These are phyloP conservation scores for Lactarius deliciosus DNA, from an alignment of 768 basidiomycete genomes.

Conservation along the genomic window DNA sequence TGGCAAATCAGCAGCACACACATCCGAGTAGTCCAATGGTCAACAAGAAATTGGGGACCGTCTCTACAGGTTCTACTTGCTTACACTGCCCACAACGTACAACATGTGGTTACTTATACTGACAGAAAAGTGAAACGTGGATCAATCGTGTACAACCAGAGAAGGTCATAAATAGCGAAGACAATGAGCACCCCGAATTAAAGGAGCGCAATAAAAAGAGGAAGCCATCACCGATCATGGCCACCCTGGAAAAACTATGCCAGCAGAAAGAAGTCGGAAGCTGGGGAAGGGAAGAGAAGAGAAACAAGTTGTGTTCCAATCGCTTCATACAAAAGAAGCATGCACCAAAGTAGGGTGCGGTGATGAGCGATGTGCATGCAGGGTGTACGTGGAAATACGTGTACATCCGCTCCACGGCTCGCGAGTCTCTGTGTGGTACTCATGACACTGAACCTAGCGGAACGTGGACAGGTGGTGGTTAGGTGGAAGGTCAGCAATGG, in stretches of 20 bases:
- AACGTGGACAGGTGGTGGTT: not conserved
- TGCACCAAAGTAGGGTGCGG: not conserved
- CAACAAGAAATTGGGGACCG: not conserved
- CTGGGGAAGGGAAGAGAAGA: not conserved
- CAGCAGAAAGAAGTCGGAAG: slow-evolving; percentile 8
- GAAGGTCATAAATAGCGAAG: slow-evolving; percentile 14
- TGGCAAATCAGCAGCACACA: not conserved
- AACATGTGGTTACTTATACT: not conserved
- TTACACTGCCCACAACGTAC: not conserved
- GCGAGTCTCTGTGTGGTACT: not conserved
- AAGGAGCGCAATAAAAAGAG: slow-evolving; percentile 7
- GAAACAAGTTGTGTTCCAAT: not conserved
- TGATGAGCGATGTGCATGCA: not conserved
- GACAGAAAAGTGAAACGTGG: not conserved
- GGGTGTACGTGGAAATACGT: not conserved
- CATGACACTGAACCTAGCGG: not conserved
- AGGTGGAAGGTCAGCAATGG: not conserved
- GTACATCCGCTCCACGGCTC: not conserved
- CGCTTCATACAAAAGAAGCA: slow-evolving; percentile 1
- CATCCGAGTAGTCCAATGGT: not conserved
- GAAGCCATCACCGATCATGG: not conserved
- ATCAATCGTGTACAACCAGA: slow-evolving; percentile 8
- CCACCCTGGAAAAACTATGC: not conserved
- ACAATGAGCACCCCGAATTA: slow-evolving; percentile 5
- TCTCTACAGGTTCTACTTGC: slow-evolving; percentile 1